phyloP scores from a whole-genome alignment of 2,329 filamentous ascomycete species.

The Elsinoe perseae region DNA sequence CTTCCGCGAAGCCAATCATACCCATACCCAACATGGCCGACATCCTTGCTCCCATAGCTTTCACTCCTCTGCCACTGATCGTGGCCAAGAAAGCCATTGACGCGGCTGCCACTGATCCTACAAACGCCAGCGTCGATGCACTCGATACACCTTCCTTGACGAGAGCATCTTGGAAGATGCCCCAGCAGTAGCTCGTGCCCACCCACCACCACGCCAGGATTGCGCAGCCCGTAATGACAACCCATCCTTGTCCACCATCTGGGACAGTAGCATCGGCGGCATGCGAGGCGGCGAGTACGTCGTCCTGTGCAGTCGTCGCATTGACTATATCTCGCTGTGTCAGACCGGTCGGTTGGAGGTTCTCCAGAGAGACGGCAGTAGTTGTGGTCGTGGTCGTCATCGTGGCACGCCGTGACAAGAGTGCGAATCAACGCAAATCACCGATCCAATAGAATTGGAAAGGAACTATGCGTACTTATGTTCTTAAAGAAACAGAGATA shows the following conservation, averaged over 20 bases:
- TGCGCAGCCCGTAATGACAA: conserved; percentile 15
- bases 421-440: no score
- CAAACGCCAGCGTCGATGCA: conserved; percentile 50
- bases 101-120: conserved; percentile 47
- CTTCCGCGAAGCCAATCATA: conserved; percentile 44
- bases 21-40: conserved; percentile 44
- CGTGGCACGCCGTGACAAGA: background rate
- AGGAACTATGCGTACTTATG: background rate
- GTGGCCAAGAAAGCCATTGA: conserved; percentile 47
- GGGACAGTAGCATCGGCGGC: background rate
- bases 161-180: conserved; percentile 52
- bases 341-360: background rate
- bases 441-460: no score
- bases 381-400: background rate
- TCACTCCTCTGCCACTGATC: conserved; percentile 45
- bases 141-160: conserved; percentile 43
- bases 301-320: background rate
- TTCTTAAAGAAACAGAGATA: background rate
- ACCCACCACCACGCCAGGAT: conserved; percentile 31
- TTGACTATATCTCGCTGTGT: background rate
- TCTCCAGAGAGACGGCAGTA: background rate
- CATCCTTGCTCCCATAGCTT: conserved; percentile 41
- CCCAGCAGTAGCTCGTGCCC: conserved; percentile 53
- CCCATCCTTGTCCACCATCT: conserved; percentile 8
- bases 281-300: background rate